phyloP scores from a whole-genome alignment of 208 protist genomes.

The Acanthamoeba polyphaga region DNA sequence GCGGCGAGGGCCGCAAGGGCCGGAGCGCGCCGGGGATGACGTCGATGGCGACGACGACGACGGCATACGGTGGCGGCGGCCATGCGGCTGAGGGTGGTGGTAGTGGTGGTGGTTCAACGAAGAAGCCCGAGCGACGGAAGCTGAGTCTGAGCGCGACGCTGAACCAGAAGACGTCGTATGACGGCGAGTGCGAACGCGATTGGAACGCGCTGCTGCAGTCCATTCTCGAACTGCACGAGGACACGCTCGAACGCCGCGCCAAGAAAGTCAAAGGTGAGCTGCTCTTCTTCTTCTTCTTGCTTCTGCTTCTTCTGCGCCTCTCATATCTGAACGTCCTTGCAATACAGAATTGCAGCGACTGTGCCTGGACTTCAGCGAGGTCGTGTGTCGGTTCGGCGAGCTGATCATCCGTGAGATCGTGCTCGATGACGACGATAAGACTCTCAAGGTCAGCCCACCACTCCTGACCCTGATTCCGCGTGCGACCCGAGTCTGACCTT shows the following conservation, averaged over 20 bases:
- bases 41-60: not conserved
- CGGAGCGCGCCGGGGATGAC: not conserved
- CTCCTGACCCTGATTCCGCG: not conserved
- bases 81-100: not conserved
- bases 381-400: slow-evolving; percentile 26
- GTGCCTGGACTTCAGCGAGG: slow-evolving; percentile 53
- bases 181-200: slow-evolving; percentile 46
- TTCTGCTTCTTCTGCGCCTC: not conserved
- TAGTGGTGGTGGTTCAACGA: not conserved
- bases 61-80: not conserved
- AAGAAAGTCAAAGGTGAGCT: slow-evolving; percentile 38
- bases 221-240: slow-evolving; percentile 55
- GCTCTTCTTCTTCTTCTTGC: not conserved
- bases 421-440: slow-evolving; percentile 53
- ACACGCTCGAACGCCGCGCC: slow-evolving; percentile 37
- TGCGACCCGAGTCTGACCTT: not conserved
- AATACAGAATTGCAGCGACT: slow-evolving; percentile 49
- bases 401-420: slow-evolving; percentile 61
- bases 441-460: not conserved
- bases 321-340: not conserved
- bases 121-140: slow-evolving; percentile 43
- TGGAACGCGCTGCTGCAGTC: slow-evolving; percentile 68
- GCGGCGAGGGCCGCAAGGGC: not conserved
- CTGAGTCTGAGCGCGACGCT: slow-evolving; percentile 67
- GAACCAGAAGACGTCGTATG: slow-evolving; percentile 67